Evolutionary conservation across 345 rosid genomes (phyloP).

Genomic region (Eucalyptus microcorys): DNA sequence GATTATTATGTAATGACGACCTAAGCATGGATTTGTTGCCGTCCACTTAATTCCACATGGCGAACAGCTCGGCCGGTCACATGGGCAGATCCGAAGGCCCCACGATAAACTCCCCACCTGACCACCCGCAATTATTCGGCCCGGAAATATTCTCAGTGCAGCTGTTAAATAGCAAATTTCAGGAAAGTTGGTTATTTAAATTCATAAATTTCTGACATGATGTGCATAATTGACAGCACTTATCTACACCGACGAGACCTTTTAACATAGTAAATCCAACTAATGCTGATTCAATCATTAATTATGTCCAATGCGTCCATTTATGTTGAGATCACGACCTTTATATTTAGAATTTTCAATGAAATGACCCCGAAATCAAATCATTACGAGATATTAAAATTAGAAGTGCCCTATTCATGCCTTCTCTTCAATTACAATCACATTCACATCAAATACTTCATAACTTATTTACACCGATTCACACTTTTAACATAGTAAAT

Average conservation of each 20-base stretch:
- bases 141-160: not conserved
- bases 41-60: conserved; percentile 23
- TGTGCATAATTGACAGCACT: not conserved
- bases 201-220: not conserved
- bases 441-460: not conserved
- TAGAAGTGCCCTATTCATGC: not conserved
- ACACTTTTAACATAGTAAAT: not conserved
- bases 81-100: conserved; percentile 1
- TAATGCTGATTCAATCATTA: not conserved
- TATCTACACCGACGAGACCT: not conserved
- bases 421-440: not conserved
- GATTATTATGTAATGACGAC: not conserved
- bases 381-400: not conserved
- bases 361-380: rapidly evolving
- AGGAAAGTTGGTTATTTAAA: not conserved
- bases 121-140: not conserved
- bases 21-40: not conserved
- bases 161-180: not conserved
- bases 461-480: not conserved
- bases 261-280: not conserved
- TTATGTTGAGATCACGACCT: rapidly evolving
- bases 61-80: conserved; percentile 58
- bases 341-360: rapidly evolving
- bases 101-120: not conserved
- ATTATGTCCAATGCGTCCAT: not conserved